These are phyloP conservation scores for Pseudogymnoascus verrucosus DNA, from an alignment of 2,329 filamentous ascomycete genomes.

Conservation along the genomic window DNA sequence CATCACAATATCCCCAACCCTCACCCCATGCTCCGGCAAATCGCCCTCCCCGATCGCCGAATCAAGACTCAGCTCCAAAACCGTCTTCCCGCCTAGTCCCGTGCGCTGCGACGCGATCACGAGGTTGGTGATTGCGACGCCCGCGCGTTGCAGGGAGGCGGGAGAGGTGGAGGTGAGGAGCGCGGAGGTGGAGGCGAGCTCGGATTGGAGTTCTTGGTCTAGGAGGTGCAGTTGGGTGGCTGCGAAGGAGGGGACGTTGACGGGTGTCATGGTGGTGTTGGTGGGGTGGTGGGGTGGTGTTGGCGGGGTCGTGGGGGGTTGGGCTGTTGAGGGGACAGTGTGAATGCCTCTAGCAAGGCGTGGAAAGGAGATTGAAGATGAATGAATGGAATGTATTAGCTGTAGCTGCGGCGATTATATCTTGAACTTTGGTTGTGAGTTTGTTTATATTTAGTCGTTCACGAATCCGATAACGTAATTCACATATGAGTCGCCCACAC, in stretches of 20 bases:
- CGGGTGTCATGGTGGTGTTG: constrained; percentile 35
- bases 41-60: constrained; percentile 49
- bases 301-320: not conserved
- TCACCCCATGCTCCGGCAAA: constrained; percentile 67
- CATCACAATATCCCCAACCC: constrained; percentile 70
- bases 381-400: not conserved
- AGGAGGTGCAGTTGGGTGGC: constrained; percentile 63
- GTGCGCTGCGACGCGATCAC: constrained; percentile 69
- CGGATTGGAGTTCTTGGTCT: constrained; percentile 61
- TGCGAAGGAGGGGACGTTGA: constrained; percentile 63
- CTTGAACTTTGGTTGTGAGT: not conserved
- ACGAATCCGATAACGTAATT: too few relatives aligned
- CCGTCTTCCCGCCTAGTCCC: constrained; percentile 81
- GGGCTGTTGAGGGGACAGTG: not conserved
- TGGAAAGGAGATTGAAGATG: not conserved
- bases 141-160: constrained; percentile 61
- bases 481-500: too few relatives aligned
- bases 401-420: not conserved
- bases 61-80: constrained; percentile 73
- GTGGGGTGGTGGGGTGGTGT: not conserved
- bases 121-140: constrained; percentile 73
- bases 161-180: constrained; percentile 63
- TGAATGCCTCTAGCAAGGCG: not conserved
- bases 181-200: constrained; percentile 60
- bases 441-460: not conserved